These are phyloP conservation scores for Pyrenophora seminiperda DNA, from an alignment of 2,329 filamentous ascomycete genomes.

Conservation along the genomic window DNA sequence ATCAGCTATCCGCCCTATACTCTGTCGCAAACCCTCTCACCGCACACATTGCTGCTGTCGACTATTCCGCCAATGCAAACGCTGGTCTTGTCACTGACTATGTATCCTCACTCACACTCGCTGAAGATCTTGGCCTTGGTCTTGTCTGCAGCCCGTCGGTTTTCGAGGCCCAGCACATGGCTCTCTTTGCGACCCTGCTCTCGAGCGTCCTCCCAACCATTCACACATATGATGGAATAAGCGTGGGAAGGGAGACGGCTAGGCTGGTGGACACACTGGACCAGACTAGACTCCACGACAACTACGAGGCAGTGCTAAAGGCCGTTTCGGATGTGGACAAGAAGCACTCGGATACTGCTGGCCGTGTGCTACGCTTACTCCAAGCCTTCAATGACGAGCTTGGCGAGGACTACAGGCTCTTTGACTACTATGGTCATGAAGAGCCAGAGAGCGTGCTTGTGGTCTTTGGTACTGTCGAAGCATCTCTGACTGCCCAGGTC, in stretches of 20 bases:
- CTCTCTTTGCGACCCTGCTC: slow-evolving; percentile 81
- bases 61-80: slow-evolving; percentile 71
- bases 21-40: slow-evolving; percentile 91
- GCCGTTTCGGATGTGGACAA: slow-evolving; percentile 67
- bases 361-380: slow-evolving; percentile 72
- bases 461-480: slow-evolving; percentile 89
- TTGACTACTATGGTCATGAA: slow-evolving; percentile 89
- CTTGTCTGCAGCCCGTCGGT: slow-evolving; percentile 84
- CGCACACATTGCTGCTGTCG: slow-evolving; percentile 87
- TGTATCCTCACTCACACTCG: slow-evolving; percentile 74
- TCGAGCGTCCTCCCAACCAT: slow-evolving; percentile 80
- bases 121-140: slow-evolving; percentile 88
- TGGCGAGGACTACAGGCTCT: slow-evolving; percentile 88
- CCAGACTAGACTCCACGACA: slow-evolving; percentile 69
- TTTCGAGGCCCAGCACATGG: slow-evolving; percentile 95
- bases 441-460: slow-evolving; percentile 83
- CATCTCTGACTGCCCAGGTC: slow-evolving; percentile 82
- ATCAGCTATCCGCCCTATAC: slow-evolving; percentile 91
- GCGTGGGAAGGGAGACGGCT: slow-evolving; percentile 79
- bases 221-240: slow-evolving; percentile 87
- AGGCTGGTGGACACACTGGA: slow-evolving; percentile 82
- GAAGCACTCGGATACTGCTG: slow-evolving; percentile 72
- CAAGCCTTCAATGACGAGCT: slow-evolving; percentile 85
- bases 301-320: slow-evolving; percentile 70
- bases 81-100: slow-evolving; percentile 87